phyloP scores from a whole-genome alignment of 108 stramenopile species.

The Cyclotella baltica region DNA sequence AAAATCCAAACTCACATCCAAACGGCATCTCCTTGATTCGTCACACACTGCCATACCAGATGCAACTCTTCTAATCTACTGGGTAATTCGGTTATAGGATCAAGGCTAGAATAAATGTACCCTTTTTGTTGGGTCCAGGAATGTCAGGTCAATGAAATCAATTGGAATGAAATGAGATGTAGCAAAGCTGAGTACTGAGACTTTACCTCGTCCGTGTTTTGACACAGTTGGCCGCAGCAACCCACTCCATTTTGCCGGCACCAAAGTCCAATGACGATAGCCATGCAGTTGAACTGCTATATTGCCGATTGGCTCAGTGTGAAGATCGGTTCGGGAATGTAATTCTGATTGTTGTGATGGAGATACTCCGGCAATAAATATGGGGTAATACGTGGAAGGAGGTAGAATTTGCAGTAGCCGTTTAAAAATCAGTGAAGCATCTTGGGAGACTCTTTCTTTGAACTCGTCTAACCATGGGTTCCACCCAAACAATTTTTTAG shows the following conservation, averaged over 20 bases:
- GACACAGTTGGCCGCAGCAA: constrained; percentile 66
- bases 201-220: constrained; percentile 69
- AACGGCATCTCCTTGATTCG: constrained; percentile 73
- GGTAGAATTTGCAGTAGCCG: constrained; percentile 37
- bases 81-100: constrained; percentile 31
- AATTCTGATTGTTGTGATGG: neutral
- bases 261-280: constrained; percentile 72
- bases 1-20: constrained; percentile 53
- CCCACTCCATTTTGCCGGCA: constrained; percentile 62
- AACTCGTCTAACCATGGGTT: constrained; percentile 54
- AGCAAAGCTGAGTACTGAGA: neutral
- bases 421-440: constrained; percentile 5
- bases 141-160: neutral
- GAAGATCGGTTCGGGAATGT: constrained; percentile 71
- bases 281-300: constrained; percentile 83
- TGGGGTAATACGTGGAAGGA: constrained; percentile 68
- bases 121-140: constrained; percentile 1
- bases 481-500: constrained; percentile 74
- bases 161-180: neutral
- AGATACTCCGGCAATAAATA: constrained; percentile 66
- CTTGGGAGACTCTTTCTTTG: neutral
- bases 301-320: constrained; percentile 88
- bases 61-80: constrained; percentile 52
- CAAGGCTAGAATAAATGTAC: constrained; percentile 64
- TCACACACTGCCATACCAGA: constrained; percentile 54